Evolutionary conservation across 1,284 basidiomycete species (phyloP).

Genomic region (Puccinia polysora): DNA sequence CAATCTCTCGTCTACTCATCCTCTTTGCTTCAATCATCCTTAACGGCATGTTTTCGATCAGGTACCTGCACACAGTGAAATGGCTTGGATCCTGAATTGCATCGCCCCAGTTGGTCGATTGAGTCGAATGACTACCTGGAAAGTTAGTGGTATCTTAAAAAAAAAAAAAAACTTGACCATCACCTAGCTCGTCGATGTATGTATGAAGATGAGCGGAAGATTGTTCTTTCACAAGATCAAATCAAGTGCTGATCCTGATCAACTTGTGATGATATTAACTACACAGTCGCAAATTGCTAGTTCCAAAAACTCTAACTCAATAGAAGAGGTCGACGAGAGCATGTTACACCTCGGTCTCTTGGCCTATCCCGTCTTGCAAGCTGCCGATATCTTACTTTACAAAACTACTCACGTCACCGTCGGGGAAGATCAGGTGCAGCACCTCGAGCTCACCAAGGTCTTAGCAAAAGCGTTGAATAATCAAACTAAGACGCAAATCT

Average conservation of each 20-base stretch:
- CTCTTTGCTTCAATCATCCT: constrained; percentile 54
- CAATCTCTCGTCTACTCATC: constrained; percentile 9
- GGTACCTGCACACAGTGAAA: constrained; percentile 77
- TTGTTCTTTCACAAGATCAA: too few relatives aligned
- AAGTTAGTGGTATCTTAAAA: constrained; percentile 61
- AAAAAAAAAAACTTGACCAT: too few relatives aligned
- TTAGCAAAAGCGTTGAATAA: constrained; percentile 78
- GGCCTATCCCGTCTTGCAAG: too few relatives aligned
- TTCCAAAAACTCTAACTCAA: constrained; percentile 66
- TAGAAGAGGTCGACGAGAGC: constrained; percentile 77
- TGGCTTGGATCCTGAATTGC: constrained; percentile 85
- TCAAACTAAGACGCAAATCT: constrained; percentile 58
- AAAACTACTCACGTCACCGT: too few relatives aligned
- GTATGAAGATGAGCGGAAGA: too few relatives aligned
- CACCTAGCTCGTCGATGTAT: too few relatives aligned
- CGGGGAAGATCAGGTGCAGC: constrained; percentile 93
- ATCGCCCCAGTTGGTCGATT: constrained; percentile 76
- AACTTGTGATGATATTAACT: too few relatives aligned
- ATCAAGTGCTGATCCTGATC: too few relatives aligned
- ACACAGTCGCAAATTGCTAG: constrained; percentile 69
- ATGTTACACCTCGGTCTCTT: too few relatives aligned
- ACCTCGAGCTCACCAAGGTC: constrained; percentile 79
- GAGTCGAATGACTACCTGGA: constrained; percentile 91
- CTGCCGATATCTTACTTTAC: too few relatives aligned
- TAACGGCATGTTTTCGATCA: too few relatives aligned